Percentiles rank a stretch among this genome's conserved stretches.
Conservation (phyloP, 495 filamentous ascomycete species). For the Talaromyces trachyspermus region DNA sequence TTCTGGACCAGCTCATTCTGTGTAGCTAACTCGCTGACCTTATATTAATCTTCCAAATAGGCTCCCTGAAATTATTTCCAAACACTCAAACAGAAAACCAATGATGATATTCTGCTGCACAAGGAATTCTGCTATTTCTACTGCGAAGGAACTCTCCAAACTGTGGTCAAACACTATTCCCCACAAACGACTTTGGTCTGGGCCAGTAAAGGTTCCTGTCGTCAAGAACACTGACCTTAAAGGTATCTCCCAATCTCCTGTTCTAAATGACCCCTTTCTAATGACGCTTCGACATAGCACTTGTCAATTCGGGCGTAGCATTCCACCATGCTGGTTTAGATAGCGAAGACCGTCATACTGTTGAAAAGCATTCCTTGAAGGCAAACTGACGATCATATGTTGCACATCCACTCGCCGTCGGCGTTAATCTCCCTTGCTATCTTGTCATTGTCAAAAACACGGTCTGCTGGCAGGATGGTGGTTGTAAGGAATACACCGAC, state of each 20-base stretch:
- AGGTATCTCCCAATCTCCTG: conserved; percentile 20
- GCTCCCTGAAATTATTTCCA: conserved; percentile 66
- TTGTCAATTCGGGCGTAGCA: conserved; percentile 65
- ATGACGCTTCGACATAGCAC: conserved; percentile 33
- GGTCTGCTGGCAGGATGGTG: conserved; percentile 56
- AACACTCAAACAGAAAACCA: conserved; percentile 72
- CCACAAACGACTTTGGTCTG: conserved; percentile 58
- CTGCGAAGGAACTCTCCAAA: conserved; percentile 65
- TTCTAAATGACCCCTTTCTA: background rate
- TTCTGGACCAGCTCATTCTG: background rate
- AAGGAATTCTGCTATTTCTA: conserved; percentile 64
- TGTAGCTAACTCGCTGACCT: background rate
- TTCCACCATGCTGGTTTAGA: conserved; percentile 93
- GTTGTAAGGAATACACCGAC: conserved; percentile 74
- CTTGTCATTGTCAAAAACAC: conserved; percentile 92
- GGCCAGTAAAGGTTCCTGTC: conserved; percentile 46
- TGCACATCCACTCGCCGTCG: conserved; percentile 88
- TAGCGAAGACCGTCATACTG: conserved; percentile 54
- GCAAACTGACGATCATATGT: conserved; percentile 80
- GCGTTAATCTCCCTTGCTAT: conserved; percentile 89
- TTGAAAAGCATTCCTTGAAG: conserved; percentile 70
- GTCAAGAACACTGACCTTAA: conserved; percentile 60
- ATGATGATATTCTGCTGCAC: conserved; percentile 94
- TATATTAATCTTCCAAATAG: too few relatives aligned
- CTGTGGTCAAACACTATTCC: conserved; percentile 53